Percentiles rank a stretch among this genome's conserved stretches.
Evolutionary conservation across 352 stramenopile genomes (phyloP).

Genomic region (Phytopythium kandeliae): DNA sequence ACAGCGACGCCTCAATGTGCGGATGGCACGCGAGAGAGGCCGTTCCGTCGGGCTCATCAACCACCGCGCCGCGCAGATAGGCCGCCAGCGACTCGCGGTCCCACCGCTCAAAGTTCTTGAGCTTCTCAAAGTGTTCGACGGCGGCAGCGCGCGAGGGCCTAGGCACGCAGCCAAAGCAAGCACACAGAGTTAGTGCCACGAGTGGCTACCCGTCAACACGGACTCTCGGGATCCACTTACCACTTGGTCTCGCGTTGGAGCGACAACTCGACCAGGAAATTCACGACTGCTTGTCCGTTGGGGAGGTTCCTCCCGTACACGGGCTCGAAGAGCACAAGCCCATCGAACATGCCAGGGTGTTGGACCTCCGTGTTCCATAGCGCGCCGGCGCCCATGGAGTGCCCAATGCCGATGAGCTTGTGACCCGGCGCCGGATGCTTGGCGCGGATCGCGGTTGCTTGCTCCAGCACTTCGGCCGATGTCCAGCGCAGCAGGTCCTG

Average conservation of each 20-base stretch:
- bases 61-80: slow-evolving; percentile 23
- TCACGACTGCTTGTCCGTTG: slow-evolving; percentile 11
- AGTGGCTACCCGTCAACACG: too few relatives aligned
- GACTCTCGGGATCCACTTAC: too few relatives aligned
- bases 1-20: too few relatives aligned
- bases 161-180: not conserved
- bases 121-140: slow-evolving; percentile 16
- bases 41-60: slow-evolving; percentile 2
- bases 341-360: slow-evolving; percentile 32
- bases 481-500: slow-evolving; percentile 14
- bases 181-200: too few relatives aligned
- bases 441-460: slow-evolving; percentile 11
- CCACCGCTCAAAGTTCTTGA: slow-evolving; percentile 33
- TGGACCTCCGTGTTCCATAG: slow-evolving; percentile 32
- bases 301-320: slow-evolving; percentile 18
- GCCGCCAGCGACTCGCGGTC: slow-evolving; percentile 25
- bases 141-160: slow-evolving; percentile 23
- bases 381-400: slow-evolving; percentile 27
- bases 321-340: slow-evolving; percentile 36
- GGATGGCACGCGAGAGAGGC: too few relatives aligned
- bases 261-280: slow-evolving; percentile 25
- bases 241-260: slow-evolving; percentile 25
- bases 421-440: not conserved
- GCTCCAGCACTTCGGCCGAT: slow-evolving; percentile 15
- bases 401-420: slow-evolving; percentile 23